A percentile compares a stretch with the other conserved stretches of the same genome.
Conservation (phyloP, 305 asterid genomes). For the Coffea humblotiana region DNA sequence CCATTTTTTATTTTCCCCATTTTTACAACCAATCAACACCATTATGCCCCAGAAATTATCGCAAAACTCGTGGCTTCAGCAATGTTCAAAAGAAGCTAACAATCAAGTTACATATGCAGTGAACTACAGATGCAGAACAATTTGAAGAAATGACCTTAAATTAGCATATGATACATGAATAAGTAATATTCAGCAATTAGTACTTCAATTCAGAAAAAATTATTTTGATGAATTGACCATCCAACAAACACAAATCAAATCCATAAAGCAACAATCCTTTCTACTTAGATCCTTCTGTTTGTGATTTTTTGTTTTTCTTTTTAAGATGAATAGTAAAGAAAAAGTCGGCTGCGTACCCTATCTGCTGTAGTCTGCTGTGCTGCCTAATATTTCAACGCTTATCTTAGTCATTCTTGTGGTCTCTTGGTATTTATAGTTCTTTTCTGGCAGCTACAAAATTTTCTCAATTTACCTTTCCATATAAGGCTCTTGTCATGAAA, state of each 20-base stretch:
- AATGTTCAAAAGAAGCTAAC: not conserved
- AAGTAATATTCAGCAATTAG: not conserved
- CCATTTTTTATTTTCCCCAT: not conserved
- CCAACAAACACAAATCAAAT: not conserved
- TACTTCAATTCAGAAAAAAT: not conserved
- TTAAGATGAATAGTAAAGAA: not conserved
- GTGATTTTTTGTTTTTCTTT: not conserved
- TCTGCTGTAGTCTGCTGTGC: not conserved
- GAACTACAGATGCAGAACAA: not conserved
- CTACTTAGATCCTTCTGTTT: not conserved
- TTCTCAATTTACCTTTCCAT: not conserved
- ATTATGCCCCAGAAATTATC: not conserved
- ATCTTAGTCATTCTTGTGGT: not conserved
- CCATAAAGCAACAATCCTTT: not conserved
- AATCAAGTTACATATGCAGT: not conserved
- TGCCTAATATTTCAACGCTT: not conserved
- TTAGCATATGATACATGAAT: not conserved
- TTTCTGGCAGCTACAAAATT: not conserved
- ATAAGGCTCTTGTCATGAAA: not conserved
- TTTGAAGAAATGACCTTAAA: not conserved
- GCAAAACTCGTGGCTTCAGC: not conserved
- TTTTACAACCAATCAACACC: not conserved
- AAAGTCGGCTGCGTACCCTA: not conserved
- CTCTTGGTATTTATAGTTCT: not conserved
- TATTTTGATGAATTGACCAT: not conserved